A percentile compares a stretch with the other conserved stretches of the same genome.
phyloP scores from a whole-genome alignment of 176 grass and related monocot species.

The Puccinellia tenuiflora region DNA sequence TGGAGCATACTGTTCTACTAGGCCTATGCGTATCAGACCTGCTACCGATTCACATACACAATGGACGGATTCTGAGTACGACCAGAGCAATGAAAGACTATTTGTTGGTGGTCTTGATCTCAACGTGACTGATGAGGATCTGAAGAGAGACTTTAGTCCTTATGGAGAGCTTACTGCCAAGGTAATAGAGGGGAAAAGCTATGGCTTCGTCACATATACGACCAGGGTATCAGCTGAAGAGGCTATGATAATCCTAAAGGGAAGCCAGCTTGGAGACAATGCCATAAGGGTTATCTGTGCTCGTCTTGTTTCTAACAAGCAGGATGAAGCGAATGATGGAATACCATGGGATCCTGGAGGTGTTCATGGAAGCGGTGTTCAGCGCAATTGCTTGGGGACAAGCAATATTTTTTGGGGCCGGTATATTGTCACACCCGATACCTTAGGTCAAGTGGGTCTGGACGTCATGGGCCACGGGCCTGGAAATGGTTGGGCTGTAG shows the following conservation, averaged over 20 bases:
- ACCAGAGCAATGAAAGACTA: conserved; percentile 39
- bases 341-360: too few species aligned
- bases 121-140: conserved; percentile 41
- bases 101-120: conserved; percentile 45
- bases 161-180: conserved; percentile 50
- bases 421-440: too few species aligned
- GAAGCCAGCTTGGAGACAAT: conserved; percentile 30
- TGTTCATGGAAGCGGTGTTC: too few species aligned
- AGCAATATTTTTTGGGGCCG: too few species aligned
- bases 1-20: conserved; percentile 70
- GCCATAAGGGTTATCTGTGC: conserved; percentile 31
- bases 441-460: too few species aligned
- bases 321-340: too few species aligned
- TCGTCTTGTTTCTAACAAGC: conserved; percentile 31
- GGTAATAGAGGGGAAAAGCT: conserved; percentile 33
- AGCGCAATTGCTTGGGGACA: too few species aligned
- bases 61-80: conserved; percentile 19
- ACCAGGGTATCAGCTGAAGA: conserved; percentile 51
- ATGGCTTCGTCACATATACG: conserved; percentile 45
- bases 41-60: conserved; percentile 34
- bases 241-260: conserved; percentile 46
- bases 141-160: conserved; percentile 38
- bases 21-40: conserved; percentile 60
- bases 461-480: too few species aligned
- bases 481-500: too few species aligned